phyloP scores from a whole-genome alignment of 495 filamentous ascomycete species.

The Hyaloscypha hepaticicola region DNA sequence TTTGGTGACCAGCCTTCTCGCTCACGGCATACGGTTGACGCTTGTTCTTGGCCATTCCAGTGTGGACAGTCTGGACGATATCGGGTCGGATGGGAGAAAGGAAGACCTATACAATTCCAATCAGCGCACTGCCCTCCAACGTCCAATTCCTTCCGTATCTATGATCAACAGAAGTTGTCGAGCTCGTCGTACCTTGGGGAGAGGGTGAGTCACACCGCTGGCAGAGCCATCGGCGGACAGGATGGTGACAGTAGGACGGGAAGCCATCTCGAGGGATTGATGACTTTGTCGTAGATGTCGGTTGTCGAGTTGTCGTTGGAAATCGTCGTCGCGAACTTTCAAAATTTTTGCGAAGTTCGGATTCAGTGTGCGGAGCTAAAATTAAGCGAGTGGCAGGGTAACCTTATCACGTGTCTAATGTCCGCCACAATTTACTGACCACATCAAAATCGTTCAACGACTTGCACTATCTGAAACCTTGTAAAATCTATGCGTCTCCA shows the following conservation, averaged over 20 bases:
- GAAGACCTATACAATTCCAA: slow-evolving; percentile 62
- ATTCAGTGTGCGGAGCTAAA: slow-evolving; percentile 13
- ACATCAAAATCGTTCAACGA: neutral
- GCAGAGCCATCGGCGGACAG: slow-evolving; percentile 88
- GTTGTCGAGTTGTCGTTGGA: slow-evolving; percentile 22
- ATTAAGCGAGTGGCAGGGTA: slow-evolving; percentile 8
- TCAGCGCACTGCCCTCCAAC: slow-evolving; percentile 20
- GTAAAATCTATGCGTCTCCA: too few relatives aligned
- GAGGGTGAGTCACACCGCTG: slow-evolving; percentile 80
- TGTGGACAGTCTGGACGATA: slow-evolving; percentile 96
- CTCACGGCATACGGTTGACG: slow-evolving; percentile 98
- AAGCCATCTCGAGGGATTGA: slow-evolving; percentile 62
- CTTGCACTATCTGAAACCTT: too few relatives aligned
- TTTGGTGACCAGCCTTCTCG: slow-evolving; percentile 99
- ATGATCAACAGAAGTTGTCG: neutral
- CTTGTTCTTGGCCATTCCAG: slow-evolving; percentile 99
- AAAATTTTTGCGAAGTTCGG: slow-evolving; percentile 15
- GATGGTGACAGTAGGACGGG: slow-evolving; percentile 92
- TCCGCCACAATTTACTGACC: neutral
- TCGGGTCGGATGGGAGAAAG: slow-evolving; percentile 93
- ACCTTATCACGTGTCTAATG: neutral
- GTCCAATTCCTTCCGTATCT: slow-evolving; percentile 1
- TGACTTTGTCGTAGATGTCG: slow-evolving; percentile 32
- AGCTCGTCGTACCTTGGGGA: slow-evolving; percentile 57
- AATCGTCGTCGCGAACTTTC: slow-evolving; percentile 18